Evolutionary conservation across 164 flowering plant genomes (phyloP).

Genomic region (Stephania yunnanensis): DNA sequence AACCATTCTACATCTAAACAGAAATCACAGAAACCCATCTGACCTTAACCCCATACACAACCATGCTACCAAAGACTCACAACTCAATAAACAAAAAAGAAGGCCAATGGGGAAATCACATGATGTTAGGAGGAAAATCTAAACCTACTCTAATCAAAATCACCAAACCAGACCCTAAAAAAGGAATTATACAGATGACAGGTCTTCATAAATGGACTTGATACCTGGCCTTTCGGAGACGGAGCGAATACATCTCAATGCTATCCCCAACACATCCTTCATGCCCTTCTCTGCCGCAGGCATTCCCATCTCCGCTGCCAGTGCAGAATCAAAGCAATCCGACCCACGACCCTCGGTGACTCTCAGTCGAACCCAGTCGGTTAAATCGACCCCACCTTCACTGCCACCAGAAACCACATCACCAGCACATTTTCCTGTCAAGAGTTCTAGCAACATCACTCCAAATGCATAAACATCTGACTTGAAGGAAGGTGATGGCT

Average conservation of each 20-base stretch:
- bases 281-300: slow-evolving; percentile 60
- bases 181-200: slow-evolving; percentile 61
- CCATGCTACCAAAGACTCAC: too few species aligned
- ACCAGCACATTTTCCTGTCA: slow-evolving; percentile 89
- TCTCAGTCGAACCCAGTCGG: slow-evolving; percentile 75
- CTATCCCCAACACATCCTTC: slow-evolving; percentile 82
- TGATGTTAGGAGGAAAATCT: slow-evolving; percentile 6
- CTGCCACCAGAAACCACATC: slow-evolving; percentile 72
- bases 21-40: background rate
- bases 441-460: slow-evolving; percentile 70
- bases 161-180: background rate
- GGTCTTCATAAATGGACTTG: slow-evolving; percentile 91
- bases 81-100: background rate
- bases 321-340: slow-evolving; percentile 61
- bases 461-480: slow-evolving; percentile 97
- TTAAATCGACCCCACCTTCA: slow-evolving; percentile 72
- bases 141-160: background rate
- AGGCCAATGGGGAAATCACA: slow-evolving; percentile 7
- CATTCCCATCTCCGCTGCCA: slow-evolving; percentile 39
- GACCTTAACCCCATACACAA: too few species aligned
- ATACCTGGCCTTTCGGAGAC: slow-evolving; percentile 92
- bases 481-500: slow-evolving; percentile 88
- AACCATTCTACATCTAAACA: background rate
- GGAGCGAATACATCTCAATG: slow-evolving; percentile 69
- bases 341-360: slow-evolving; percentile 71